Evolutionary conservation across 495 filamentous ascomycete species (phyloP), one percentile per base, ranked within the genome.

Genomic region (Parmelia sp.): DNA sequence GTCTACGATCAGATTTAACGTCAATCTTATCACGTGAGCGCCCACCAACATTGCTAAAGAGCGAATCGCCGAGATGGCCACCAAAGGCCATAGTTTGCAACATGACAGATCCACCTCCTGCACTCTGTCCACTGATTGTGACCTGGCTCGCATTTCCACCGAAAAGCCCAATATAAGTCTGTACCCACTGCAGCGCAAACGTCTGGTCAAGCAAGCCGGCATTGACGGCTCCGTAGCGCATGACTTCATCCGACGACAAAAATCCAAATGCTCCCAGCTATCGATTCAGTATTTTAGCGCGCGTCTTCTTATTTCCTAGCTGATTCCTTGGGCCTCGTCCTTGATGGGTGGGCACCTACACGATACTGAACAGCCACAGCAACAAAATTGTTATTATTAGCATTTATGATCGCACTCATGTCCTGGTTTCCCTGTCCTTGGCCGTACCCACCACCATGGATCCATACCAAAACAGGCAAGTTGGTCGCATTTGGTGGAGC

Each of bases 251-350:
- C 0, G 83, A 82, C 1, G 84, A 79, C 1, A 86, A 71, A 47
- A 85, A 82, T 1, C 83, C 84, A 58, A 86, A 86, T 25, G 83
- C 82, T 57, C 85, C 86, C 17, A 83, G 74, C 51, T 83, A 76
- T 67, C 83, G 82, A 66, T 83, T 35, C 76, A 75, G 65, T 82
- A 85, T 19, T n/a, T n/a, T 82, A 71, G 78, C 21, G n/a, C 4
- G 4, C 23, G n/a, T n/a, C n/a, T n/a, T n/a, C n/a, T n/a, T 8
- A 35, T 60, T 86, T 77, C 39, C n/a, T 4, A 12, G 12, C n/a
- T 80, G 11, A 49, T 10, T 25, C 12, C 11, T 1, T 29, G 23
- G 23, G n/a, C 10, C 7, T 36, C 35, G 35, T 36, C 35, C 44
- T 45, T 4, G 21, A 45, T n/a, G 3, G 21, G 23, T 45, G 27